Percentiles rank a stretch among this genome's conserved stretches.
These are phyloP conservation scores for Fusarium floridanum DNA, from an alignment of 2,329 filamentous ascomycete species.

Conservation along the genomic window DNA sequence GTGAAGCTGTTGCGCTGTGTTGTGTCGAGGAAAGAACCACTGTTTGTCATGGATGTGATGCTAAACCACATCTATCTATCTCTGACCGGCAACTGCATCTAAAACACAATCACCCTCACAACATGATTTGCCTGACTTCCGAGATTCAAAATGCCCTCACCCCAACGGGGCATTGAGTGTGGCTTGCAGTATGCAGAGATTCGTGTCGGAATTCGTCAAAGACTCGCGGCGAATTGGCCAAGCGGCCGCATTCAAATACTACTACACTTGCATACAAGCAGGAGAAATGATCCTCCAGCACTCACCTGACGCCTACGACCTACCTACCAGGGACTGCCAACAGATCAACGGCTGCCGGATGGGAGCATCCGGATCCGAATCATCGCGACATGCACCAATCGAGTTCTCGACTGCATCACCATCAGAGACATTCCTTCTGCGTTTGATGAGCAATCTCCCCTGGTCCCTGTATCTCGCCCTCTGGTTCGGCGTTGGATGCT, in stretches of 20 bases:
- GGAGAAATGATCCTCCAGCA: slow-evolving; percentile 11
- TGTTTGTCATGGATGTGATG: background rate
- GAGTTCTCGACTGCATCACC: slow-evolving; percentile 21
- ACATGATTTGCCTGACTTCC: background rate
- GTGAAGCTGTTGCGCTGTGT: background rate
- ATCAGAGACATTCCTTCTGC: slow-evolving; percentile 18
- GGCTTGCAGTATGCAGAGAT: slow-evolving; percentile 16
- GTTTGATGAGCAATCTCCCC: slow-evolving; percentile 33
- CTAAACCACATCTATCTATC: background rate
- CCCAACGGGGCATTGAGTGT: background rate
- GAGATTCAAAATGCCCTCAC: background rate
- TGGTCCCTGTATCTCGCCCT: slow-evolving; percentile 23
- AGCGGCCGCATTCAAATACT: slow-evolving; percentile 18
- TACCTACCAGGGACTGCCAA: slow-evolving; percentile 15
- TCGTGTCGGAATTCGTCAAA: slow-evolving; percentile 12
- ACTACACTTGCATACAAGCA: background rate
- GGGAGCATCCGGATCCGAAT: slow-evolving; percentile 16
- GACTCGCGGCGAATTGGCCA: background rate
- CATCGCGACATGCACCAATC: slow-evolving; percentile 33
- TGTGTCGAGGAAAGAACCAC: background rate
- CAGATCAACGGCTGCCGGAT: slow-evolving; percentile 26
- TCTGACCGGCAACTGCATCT: background rate
- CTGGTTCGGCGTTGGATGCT: slow-evolving; percentile 31
- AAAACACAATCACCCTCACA: background rate
- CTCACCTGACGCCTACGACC: slow-evolving; percentile 2